Evolutionary conservation across 768 basidiomycete genomes (phyloP).

Genomic region (Leccinellum albellum): DNA sequence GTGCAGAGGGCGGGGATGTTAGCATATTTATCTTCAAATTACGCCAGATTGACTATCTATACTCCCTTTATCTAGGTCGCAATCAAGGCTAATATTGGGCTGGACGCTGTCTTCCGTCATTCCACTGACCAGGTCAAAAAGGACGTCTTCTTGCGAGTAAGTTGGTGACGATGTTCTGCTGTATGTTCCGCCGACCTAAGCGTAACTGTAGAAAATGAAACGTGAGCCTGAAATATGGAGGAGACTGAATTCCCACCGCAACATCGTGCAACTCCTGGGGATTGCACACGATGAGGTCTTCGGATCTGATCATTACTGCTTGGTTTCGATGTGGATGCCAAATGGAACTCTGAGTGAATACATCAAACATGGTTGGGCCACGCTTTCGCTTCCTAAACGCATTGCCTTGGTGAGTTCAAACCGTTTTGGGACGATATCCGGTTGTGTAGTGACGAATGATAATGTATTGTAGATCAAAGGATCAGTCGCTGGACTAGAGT

Average conservation of each 20-base stretch:
- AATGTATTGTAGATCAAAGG: conserved; percentile 1
- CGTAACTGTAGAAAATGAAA: not conserved
- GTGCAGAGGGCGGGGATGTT: not conserved
- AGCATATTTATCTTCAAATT: not conserved
- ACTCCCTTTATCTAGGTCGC: not conserved
- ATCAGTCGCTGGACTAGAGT: not conserved
- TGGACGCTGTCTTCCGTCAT: no score
- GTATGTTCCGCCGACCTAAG: not conserved
- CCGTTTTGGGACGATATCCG: not conserved
- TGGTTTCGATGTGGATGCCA: conserved; percentile 10
- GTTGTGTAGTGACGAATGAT: not conserved
- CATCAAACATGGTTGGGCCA: not conserved
- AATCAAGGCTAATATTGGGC: not conserved
- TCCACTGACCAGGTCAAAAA: not conserved
- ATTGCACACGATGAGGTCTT: not conserved
- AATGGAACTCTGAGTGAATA: not conserved
- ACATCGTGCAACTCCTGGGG: conserved; percentile 10
- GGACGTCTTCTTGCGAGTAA: not conserved
- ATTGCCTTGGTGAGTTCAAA: not conserved
- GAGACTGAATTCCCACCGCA: conserved; percentile 1
- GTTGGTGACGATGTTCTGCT: not conserved
- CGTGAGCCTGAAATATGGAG: conserved; percentile 9
- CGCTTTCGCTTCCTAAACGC: not conserved
- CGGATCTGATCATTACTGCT: conserved; percentile 2
- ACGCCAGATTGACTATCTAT: not conserved